Evolutionary conservation across 75 land plant species (phyloP), one percentile per base, ranked within the genome.

Genomic region (Pinus albicaulis): DNA sequence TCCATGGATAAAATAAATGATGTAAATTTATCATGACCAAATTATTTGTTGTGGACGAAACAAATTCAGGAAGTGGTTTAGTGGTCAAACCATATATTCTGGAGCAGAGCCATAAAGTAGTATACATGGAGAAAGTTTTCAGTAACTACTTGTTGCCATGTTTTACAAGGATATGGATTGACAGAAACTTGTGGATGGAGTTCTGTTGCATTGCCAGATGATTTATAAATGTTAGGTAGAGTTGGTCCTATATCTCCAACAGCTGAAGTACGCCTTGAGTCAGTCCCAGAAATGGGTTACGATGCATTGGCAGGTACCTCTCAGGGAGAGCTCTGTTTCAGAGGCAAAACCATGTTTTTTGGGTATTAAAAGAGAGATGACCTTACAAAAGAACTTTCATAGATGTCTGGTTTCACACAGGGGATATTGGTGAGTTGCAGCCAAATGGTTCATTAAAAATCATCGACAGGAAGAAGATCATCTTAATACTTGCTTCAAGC

Each of bases 381-480:
- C 79, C 89, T 98, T 62, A 98, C 98, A 2, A 75, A 78, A 24
- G 96, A 95, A 56, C 82, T 55, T 71, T 89, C 36, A 77, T 85
- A 25, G 93, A 98, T 89, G 99, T 95, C 10, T 98, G 98, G 99
- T 98, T 98, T 74, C 99, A 95, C 73, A 98, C 99, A n/a, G n/a
- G n/a, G n/a, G n/a, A n/a, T n/a, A n/a, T n/a, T n/a, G n/a, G n/a
- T n/a, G n/a, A n/a, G n/a, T n/a, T n/a, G n/a, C n/a, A n/a, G n/a
- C n/a, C n/a, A n/a, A n/a, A n/a, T n/a, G n/a, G n/a, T n/a, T n/a
- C n/a, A n/a, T n/a, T n/a, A n/a, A n/a, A n/a, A n/a, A n/a, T n/a
- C n/a, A n/a, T n/a, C n/a, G n/a, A n/a, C n/a, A n/a, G n/a, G n/a
- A n/a, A n/a, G n/a, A n/a, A n/a, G n/a, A n/a, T n/a, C n/a, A n/a